Evolutionary conservation across 2,329 filamentous ascomycete species (phyloP).

Genomic region (Chrysoporthe puriensis): DNA sequence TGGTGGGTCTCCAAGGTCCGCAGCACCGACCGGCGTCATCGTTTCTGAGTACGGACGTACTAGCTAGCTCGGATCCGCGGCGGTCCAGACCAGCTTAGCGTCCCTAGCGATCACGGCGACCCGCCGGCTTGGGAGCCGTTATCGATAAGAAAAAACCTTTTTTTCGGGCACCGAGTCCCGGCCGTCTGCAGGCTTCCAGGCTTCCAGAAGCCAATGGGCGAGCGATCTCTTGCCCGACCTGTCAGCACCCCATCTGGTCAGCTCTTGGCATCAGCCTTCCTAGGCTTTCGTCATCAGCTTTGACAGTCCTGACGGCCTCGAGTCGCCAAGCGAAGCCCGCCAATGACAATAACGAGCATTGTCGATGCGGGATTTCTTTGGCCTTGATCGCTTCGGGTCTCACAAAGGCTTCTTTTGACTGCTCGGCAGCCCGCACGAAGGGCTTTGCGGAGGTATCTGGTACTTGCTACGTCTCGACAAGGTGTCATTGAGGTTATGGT

Average conservation of each 20-base stretch:
- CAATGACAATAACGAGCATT: constrained; percentile 25
- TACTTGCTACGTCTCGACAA: not conserved
- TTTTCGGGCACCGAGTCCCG: constrained; percentile 12
- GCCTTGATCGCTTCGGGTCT: not conserved
- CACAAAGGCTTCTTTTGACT: not conserved
- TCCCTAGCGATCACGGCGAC: constrained; percentile 25
- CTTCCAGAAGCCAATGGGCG: constrained; percentile 5
- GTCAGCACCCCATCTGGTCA: not conserved
- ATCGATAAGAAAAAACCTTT: constrained; percentile 19
- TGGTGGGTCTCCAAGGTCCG: not conserved
- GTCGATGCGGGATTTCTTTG: constrained; percentile 23
- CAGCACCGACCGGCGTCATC: not conserved
- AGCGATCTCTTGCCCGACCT: not conserved
- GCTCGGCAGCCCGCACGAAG: not conserved
- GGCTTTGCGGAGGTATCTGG: not conserved
- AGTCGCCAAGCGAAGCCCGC: constrained; percentile 1
- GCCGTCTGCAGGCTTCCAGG: not conserved
- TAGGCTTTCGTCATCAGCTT: not conserved
- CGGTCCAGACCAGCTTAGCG: constrained; percentile 10
- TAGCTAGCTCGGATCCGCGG: not conserved
- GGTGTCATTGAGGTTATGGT: not conserved
- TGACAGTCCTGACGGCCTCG: not conserved
- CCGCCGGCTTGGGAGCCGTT: not conserved
- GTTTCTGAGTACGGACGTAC: not conserved
- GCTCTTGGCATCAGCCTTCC: constrained; percentile 3